Percentiles rank a stretch among this genome's conserved stretches.
These are phyloP conservation scores for Aurantiochytrium sp. DNA, from an alignment of 108 stramenopile species.

Conservation along the genomic window DNA sequence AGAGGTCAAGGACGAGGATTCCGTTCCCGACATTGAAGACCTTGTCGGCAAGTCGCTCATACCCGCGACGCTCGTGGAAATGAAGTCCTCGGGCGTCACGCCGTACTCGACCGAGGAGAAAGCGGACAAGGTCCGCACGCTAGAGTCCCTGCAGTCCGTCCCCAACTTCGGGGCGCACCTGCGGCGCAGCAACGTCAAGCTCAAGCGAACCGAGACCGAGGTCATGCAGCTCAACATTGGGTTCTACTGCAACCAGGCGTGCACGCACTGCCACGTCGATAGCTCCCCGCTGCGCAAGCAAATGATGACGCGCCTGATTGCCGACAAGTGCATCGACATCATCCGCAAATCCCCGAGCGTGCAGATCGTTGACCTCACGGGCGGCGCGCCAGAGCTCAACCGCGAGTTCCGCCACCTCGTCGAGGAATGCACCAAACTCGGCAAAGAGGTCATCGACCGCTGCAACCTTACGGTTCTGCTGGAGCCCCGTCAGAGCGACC, in stretches of 20 bases:
- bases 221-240: conserved; percentile 94
- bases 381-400: conserved; percentile 93
- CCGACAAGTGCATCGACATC: conserved; percentile 75
- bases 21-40: background rate
- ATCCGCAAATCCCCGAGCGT: conserved; percentile 70
- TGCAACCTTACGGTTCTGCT: conserved; percentile 92
- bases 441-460: conserved; percentile 85
- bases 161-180: background rate
- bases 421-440: conserved; percentile 59
- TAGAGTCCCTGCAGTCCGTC: background rate
- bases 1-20: background rate
- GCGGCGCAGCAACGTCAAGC: background rate
- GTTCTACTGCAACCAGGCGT: conserved; percentile 94
- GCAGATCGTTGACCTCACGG: conserved; percentile 85
- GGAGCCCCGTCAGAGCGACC: conserved; percentile 87
- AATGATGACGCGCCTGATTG: conserved; percentile 79
- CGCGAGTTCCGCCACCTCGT: conserved; percentile 80
- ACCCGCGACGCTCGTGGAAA: background rate
- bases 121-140: background rate
- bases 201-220: conserved; percentile 30
- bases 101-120: background rate
- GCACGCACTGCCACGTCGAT: conserved; percentile 87
- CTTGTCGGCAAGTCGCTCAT: conserved; percentile 11
- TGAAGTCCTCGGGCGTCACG: background rate
- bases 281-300: conserved; percentile 79